Base-by-base conservation (phyloP, 805 yeast genomes). In the Candida ficus region DNA sequence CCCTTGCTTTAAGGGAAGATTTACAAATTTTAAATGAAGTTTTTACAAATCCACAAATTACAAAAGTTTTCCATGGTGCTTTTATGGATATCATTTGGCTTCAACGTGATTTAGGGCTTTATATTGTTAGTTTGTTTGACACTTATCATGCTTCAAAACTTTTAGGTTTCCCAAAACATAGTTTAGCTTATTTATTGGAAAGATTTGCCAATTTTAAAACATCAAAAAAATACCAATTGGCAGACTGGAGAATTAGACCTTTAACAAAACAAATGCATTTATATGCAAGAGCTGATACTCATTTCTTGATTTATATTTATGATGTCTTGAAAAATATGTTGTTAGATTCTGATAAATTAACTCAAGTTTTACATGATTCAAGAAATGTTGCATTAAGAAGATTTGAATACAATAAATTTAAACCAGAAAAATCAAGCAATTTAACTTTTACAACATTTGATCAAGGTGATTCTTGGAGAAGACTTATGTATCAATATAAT, bases 71-170 rank as follows among this genome's bases (percentile, higher is more conserved):
- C 49, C 99, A 93, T 60, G 99, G 99, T 45, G 96, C 99, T 0
- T 81, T 78, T 51, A 89, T 88, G 95, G 99, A 93, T 68, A 84
- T 93, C 4, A 80, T 88, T 33, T 93, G 99, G 99, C 68, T 93
- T 27, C 99, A 93, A 65, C 71, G 98, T 48, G 99, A 93, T 57
- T 70, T 93, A 41, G 99, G 99, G 0, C 61, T 93, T 9, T 93
- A 93, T 54, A 66, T 93, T 6, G 99, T 93, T 5, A 75, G 90
- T 33, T 62, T 93, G 22, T 91, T 93, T 60, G 99, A 93, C 61
- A 93, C 99, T 0, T 91, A 74, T 59, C 90, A 83, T 63, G 99
- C 99, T 0, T 78, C 96, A 0, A 78, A 76, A 46, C 77, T 75
- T 13, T 66, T 93, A n/a, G 85, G 85, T 0, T 73, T 89, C 43